Evolutionary conservation across 140 eudicot species (phyloP), one percentile per base, ranked within the genome.

Genomic region (Ambrosia hybrid): DNA sequence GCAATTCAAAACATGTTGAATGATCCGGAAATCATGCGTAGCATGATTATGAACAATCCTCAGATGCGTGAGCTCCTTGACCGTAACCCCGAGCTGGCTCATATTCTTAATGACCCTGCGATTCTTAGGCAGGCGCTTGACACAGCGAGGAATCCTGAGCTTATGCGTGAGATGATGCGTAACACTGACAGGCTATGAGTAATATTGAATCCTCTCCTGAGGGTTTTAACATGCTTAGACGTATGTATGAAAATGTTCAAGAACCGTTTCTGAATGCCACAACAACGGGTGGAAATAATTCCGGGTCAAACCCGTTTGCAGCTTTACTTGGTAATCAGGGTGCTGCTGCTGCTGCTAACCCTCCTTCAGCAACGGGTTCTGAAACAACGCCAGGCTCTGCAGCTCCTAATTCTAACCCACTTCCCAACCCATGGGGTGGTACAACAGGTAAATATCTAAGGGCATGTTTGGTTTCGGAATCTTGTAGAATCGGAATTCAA

Each of bases 1-100:
- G 87, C 94, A 16, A 80, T 87, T 74, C 94, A 87, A 61, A 82
- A 79, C 63, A 65, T 87, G 30, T 67, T 87, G 80, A 87, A 87
- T 57, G 77, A 87, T 79, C 94, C 94, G 1, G 94, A 87, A 13
- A 21, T 87, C 56, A 84, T 84, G 85, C 94, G 94, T 57, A 76
- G 81, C 55, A 65, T 84, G 84, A 80, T 87, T 10, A 87, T 82
- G 94, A 84, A 70, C 86, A 87, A 87, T 14, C 94, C 93, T 43
- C 94, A 84, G 60, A 87, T 87, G 94, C 94, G 94, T 74, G 94
- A 87, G 12, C 82, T 87, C 59, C 82, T 87, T 72, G 94, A 87
- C 61, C 87, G 94, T n/a, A 87, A 87, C 71, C 94, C 94, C n/a
- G 94, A 87, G 70, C 90, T 87, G 73, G 90, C 84, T 41, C 94